These are phyloP conservation scores for Aureobasidium musti DNA, from an alignment of 2,329 filamentous ascomycete species.

Conservation along the genomic window DNA sequence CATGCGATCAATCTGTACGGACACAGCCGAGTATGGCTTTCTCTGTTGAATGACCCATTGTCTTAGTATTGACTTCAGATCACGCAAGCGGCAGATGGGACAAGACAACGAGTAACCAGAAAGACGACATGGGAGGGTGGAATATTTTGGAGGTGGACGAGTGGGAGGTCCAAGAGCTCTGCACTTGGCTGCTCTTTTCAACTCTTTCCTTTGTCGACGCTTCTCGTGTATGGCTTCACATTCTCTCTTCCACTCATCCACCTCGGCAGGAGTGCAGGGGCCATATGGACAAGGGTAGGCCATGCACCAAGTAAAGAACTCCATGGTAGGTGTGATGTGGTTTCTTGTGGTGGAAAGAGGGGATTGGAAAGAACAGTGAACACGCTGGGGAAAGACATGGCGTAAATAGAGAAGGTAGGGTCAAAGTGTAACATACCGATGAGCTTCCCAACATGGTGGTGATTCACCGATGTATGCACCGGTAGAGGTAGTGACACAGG, in stretches of 20 bases:
- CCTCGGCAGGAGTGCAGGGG: constrained; percentile 16
- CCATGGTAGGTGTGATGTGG: constrained; percentile 13
- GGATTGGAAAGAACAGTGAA: background rate
- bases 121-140: constrained; percentile 28
- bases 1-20: constrained; percentile 85
- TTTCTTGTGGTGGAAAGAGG: background rate
- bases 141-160: constrained; percentile 11
- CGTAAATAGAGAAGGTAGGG: background rate
- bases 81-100: constrained; percentile 30
- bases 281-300: constrained; percentile 31
- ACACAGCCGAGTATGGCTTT: constrained; percentile 91
- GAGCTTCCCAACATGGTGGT: constrained; percentile 30
- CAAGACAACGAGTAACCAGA: constrained; percentile 27
- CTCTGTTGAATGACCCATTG: constrained; percentile 47
- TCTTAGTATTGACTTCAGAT: constrained; percentile 28
- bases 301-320: constrained; percentile 29
- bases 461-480: constrained; percentile 7
- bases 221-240: constrained; percentile 16
- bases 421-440: constrained; percentile 26
- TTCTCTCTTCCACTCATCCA: constrained; percentile 17
- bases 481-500: background rate
- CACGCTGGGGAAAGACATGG: background rate
- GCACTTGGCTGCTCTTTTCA: background rate
- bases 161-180: constrained; percentile 1
- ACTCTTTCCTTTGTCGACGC: constrained; percentile 10